phyloP scores from a whole-genome alignment of 371 early-diverging fungal genomes.

The Coemansia sp. region DNA sequence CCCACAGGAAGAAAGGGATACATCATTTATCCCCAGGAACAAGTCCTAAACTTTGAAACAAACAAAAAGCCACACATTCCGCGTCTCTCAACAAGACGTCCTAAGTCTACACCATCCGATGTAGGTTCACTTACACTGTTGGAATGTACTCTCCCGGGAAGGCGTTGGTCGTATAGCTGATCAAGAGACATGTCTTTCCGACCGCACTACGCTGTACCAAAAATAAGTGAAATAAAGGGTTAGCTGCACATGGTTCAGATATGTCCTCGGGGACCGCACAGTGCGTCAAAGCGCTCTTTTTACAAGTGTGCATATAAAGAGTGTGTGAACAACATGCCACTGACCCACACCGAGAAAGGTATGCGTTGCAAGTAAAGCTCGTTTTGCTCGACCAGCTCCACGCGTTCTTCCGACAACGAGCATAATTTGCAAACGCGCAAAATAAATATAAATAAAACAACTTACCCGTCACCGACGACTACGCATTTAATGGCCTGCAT shows the following conservation, averaged over 20 bases:
- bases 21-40: background rate
- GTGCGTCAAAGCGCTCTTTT: background rate
- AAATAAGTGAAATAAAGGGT: background rate
- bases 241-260: background rate
- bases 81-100: too few relatives aligned
- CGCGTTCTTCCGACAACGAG: too few relatives aligned
- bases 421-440: background rate
- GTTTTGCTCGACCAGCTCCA: too few relatives aligned
- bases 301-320: background rate
- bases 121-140: constrained; percentile 78
- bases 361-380: too few relatives aligned
- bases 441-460: background rate
- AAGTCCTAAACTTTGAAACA: background rate
- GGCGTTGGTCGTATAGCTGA: constrained; percentile 95
- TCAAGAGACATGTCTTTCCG: constrained; percentile 94
- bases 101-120: too few relatives aligned
- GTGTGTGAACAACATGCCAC: background rate
- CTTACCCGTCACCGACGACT: constrained; percentile 95
- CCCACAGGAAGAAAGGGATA: background rate
- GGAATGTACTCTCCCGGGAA: constrained; percentile 98
- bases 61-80: background rate
- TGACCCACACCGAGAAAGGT: too few relatives aligned
- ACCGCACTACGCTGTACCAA: constrained; percentile 64
- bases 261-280: background rate
- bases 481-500: constrained; percentile 99